A percentile compares a stretch with the other conserved stretches of the same genome.
Evolutionary conservation across 192 early-diverging fungal species (phyloP).

Genomic region (Coemansia sp.): DNA sequence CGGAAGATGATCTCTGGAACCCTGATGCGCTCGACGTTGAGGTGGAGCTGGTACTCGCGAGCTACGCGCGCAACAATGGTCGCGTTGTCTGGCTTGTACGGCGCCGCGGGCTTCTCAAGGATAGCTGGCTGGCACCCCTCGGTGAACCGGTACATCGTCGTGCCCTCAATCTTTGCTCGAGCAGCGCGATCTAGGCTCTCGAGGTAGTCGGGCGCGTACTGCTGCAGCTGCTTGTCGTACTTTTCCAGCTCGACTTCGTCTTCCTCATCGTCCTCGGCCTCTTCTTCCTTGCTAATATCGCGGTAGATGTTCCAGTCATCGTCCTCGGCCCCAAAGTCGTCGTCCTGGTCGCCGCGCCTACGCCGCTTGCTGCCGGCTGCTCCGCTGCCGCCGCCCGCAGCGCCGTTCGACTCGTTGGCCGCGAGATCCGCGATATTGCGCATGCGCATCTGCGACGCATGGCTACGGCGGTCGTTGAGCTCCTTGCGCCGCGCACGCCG

Average conservation of each 20-base stretch:
- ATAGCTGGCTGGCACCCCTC: slow-evolving; percentile 56
- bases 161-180: slow-evolving; percentile 61
- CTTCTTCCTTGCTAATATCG: slow-evolving; percentile 84
- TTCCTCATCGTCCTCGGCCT: slow-evolving; percentile 74
- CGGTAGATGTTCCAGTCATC: slow-evolving; percentile 91
- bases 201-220: slow-evolving; percentile 73
- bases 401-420: slow-evolving; percentile 28
- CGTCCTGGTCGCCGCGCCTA: slow-evolving; percentile 59
- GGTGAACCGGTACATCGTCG: slow-evolving; percentile 70
- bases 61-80: slow-evolving; percentile 42
- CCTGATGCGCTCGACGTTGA: slow-evolving; percentile 87
- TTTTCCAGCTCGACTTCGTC: slow-evolving; percentile 66
- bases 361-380: slow-evolving; percentile 34
- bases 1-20: slow-evolving; percentile 92
- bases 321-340: slow-evolving; percentile 91
- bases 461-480: slow-evolving; percentile 81
- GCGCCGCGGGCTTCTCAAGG: slow-evolving; percentile 59
- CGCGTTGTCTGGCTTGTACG: slow-evolving; percentile 43
- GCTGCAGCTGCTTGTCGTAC: slow-evolving; percentile 67
- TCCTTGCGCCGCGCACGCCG: slow-evolving; percentile 69
- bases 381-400: neutral
- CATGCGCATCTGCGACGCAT: slow-evolving; percentile 83
- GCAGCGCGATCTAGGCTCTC: slow-evolving; percentile 69
- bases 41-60: slow-evolving; percentile 76
- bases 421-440: slow-evolving; percentile 82